Evolutionary conservation across 1,139 yeast genomes (phyloP).

Genomic region (Insectozyma bohioensis): DNA sequence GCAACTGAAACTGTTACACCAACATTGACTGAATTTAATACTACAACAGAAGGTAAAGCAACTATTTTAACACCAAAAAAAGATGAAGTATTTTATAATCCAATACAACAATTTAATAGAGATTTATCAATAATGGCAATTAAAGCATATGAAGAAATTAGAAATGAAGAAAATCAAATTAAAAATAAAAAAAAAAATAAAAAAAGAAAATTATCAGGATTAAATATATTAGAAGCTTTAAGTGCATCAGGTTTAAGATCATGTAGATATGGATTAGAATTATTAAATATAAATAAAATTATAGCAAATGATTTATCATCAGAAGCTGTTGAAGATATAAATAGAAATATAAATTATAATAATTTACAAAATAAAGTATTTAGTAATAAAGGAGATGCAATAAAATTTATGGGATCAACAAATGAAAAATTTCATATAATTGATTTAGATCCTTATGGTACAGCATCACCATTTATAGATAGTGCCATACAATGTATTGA

Average conservation of each 20-base stretch:
- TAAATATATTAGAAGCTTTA: conserved; percentile 78
- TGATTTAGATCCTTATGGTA: conserved; percentile 96
- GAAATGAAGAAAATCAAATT: conserved; percentile 23
- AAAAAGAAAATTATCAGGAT: conserved; percentile 26
- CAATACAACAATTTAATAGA: conserved; percentile 93
- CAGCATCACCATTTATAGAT: conserved; percentile 93
- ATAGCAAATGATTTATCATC: conserved; percentile 87
- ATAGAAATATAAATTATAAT: conserved; percentile 69
- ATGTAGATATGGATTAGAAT: conserved; percentile 86
- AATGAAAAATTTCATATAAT: conserved; percentile 68
- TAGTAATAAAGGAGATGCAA: conserved; percentile 86
- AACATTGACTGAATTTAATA: conserved; percentile 32
- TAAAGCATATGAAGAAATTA: conserved; percentile 74
- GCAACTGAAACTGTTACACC: too few species aligned
- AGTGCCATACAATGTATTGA: conserved; percentile 79
- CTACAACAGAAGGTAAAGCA: conserved; percentile 79
- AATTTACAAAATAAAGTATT: conserved; percentile 50
- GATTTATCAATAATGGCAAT: conserved; percentile 86
- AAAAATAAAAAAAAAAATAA: conserved; percentile 17
- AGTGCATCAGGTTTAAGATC: conserved; percentile 96
- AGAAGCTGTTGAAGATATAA: conserved; percentile 84
- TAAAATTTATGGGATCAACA: conserved; percentile 59
- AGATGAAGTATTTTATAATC: conserved; percentile 89
- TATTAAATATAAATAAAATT: conserved; percentile 67
- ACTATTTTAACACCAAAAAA: conserved; percentile 73